phyloP scores from a whole-genome alignment of 2,329 filamentous ascomycete species.

The Ploettnerulaceae sp. region DNA sequence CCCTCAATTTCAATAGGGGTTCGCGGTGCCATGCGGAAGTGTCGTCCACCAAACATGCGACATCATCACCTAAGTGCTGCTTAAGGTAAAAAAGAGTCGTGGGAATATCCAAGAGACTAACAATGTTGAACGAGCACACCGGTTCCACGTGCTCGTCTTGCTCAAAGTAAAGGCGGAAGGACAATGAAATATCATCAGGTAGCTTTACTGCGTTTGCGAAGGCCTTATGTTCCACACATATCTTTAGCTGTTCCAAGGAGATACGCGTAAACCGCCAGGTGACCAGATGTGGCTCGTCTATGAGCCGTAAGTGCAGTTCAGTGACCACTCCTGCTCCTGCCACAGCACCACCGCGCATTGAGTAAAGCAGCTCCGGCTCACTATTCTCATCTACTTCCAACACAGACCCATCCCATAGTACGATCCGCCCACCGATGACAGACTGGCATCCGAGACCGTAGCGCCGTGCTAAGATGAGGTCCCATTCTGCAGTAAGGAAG shows the following conservation, averaged over 20 bases:
- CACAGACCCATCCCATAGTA: background rate
- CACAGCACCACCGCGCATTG: background rate
- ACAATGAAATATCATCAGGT: background rate
- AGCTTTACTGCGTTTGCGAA: background rate
- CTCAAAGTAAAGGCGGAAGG: background rate
- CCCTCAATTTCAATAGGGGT: conserved; percentile 3
- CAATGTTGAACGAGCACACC: background rate
- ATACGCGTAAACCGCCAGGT: background rate
- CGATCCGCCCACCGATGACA: background rate
- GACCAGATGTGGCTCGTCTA: background rate
- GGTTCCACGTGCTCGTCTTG: background rate
- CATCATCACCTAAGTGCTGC: background rate
- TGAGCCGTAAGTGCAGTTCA: background rate
- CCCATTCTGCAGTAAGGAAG: background rate
- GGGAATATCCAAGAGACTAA: background rate
- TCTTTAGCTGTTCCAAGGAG: background rate
- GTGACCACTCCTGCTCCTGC: background rate
- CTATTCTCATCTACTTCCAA: background rate
- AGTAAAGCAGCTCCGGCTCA: background rate
- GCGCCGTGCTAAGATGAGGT: background rate
- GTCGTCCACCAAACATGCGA: background rate
- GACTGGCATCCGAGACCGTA: background rate
- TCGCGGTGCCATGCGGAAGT: conserved; percentile 1
- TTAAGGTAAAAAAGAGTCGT: background rate
- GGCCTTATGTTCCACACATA: background rate